phyloP scores from a whole-genome alignment of 2,329 filamentous ascomycete genomes.

The Fusarium cyanostomum region DNA sequence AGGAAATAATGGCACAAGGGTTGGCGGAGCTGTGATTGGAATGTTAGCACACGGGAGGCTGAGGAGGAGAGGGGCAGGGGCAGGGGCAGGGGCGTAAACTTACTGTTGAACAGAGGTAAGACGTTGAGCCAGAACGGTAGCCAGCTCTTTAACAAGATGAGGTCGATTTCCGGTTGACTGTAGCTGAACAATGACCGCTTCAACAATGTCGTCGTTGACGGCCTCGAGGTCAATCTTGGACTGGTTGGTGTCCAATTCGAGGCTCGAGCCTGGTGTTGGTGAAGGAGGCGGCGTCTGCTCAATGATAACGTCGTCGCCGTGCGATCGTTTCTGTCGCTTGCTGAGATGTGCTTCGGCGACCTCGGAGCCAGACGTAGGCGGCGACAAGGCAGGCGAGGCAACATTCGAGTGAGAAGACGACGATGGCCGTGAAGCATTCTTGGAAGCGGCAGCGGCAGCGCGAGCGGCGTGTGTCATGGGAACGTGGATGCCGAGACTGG shows the following conservation, averaged over 20 bases:
- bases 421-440: conserved; percentile 48
- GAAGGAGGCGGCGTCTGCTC: conserved; percentile 75
- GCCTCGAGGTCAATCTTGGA: conserved; percentile 71
- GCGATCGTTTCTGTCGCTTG: conserved; percentile 83
- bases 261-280: conserved; percentile 44
- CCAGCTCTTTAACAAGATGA: conserved; percentile 93
- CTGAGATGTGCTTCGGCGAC: conserved; percentile 53
- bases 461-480: conserved; percentile 72
- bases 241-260: conserved; percentile 41
- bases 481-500: conserved; percentile 91
- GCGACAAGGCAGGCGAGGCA: conserved; percentile 45
- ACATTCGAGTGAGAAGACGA: conserved; percentile 42
- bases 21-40: conserved; percentile 81
- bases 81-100: conserved; percentile 51
- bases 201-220: conserved; percentile 95
- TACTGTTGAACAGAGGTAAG: conserved; percentile 92
- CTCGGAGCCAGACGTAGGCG: conserved; percentile 45
- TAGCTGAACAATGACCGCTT: conserved; percentile 87
- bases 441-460: conserved; percentile 60
- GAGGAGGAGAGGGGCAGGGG: conserved; percentile 23
- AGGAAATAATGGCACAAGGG: conserved; percentile 93
- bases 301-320: conserved; percentile 81
- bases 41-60: conserved; percentile 39
- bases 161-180: conserved; percentile 91
- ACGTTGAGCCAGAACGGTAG: conserved; percentile 77